A percentile compares a stretch with the other conserved stretches of the same genome.
phyloP scores from a whole-genome alignment of 805 yeast genomes.

The Limtongia smithiae region DNA sequence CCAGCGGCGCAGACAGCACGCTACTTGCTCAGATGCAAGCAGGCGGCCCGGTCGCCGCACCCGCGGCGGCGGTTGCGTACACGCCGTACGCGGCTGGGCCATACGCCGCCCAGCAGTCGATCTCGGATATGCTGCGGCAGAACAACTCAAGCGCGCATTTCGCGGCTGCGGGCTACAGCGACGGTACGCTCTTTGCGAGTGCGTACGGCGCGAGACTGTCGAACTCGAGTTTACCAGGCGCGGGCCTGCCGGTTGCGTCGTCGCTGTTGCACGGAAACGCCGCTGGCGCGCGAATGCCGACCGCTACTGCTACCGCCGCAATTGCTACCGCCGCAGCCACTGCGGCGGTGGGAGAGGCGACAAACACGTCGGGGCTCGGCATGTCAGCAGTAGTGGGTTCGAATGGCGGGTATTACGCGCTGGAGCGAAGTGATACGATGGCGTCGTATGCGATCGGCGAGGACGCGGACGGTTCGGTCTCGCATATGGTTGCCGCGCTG shows the following conservation, averaged over 20 bases:
- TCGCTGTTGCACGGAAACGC: neutral
- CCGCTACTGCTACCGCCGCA: too few relatives aligned
- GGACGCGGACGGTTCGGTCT: conserved; percentile 68
- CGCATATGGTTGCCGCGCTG: conserved; percentile 88
- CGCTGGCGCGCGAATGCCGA: neutral
- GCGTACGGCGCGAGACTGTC: conserved; percentile 11
- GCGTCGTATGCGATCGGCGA: conserved; percentile 39
- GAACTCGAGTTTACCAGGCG: too few relatives aligned
- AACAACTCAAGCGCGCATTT: conserved; percentile 7
- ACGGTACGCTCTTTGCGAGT: conserved; percentile 22
- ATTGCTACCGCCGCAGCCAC: too few relatives aligned
- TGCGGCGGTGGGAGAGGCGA: too few relatives aligned
- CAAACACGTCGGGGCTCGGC: too few relatives aligned
- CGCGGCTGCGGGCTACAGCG: conserved; percentile 17
- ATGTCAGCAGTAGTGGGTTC: neutral
- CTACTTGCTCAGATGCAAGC: too few relatives aligned
- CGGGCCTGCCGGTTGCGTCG: too few relatives aligned
- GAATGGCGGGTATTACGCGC: conserved; percentile 26
- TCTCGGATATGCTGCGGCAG: neutral
- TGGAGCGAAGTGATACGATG: conserved; percentile 43
- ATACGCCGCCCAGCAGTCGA: too few relatives aligned
- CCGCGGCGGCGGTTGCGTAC: too few relatives aligned
- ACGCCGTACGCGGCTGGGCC: too few relatives aligned
- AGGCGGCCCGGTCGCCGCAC: too few relatives aligned
- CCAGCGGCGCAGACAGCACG: too few relatives aligned